Percentiles rank a stretch among this genome's conserved stretches.
Conservation (phyloP, 306 rosid genomes). For the Heteromeles arbutifolia region DNA sequence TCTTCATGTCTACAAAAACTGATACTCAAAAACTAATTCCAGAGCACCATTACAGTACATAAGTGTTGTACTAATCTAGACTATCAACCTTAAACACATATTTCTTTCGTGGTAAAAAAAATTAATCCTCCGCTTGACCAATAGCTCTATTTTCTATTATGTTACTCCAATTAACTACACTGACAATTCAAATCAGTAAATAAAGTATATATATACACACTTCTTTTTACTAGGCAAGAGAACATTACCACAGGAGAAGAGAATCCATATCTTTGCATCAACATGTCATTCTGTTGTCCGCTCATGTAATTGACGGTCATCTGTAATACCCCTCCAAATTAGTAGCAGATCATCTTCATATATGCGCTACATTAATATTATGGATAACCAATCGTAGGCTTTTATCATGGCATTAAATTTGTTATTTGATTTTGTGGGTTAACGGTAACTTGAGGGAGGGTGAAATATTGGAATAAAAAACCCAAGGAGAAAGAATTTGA, state of each 20-base stretch:
- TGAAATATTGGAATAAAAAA: background rate
- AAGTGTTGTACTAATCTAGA: no score
- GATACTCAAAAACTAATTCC: no score
- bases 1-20: background rate
- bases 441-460: background rate
- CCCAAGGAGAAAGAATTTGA: background rate
- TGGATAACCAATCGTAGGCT: background rate
- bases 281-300: constrained; percentile 47
- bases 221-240: constrained; percentile 5
- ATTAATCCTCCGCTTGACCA: background rate
- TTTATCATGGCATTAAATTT: background rate
- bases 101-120: background rate
- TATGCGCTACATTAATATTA: constrained; percentile 3
- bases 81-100: no score
- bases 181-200: no score
- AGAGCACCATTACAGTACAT: no score
- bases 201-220: background rate
- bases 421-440: background rate
- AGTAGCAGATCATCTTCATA: constrained; percentile 26
- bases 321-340: constrained; percentile 41
- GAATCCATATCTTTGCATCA: constrained; percentile 88
- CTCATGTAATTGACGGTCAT: constrained; percentile 79
- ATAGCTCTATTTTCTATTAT: background rate
- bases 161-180: background rate
- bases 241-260: constrained; percentile 78